Conservation (phyloP, 2,329 filamentous ascomycete species). For the Lizonia empirigonia region DNA sequence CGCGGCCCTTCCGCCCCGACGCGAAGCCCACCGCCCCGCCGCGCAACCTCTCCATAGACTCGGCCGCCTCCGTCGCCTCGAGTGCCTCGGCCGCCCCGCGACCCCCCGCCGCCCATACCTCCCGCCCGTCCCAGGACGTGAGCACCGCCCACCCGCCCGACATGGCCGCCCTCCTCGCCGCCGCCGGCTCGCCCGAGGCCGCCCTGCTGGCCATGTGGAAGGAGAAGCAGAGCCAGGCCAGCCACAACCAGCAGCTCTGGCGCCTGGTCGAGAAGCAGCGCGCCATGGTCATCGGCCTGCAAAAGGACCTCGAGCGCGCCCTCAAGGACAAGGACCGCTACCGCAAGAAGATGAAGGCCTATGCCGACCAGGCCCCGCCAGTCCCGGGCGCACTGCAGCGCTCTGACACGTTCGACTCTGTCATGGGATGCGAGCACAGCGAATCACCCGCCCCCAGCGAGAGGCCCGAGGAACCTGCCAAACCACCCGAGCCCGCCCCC, state of each 20-base stretch:
- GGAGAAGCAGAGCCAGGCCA: slow-evolving; percentile 86
- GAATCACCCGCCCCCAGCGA: slow-evolving; percentile 47
- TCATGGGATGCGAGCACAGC: slow-evolving; percentile 45
- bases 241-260: slow-evolving; percentile 94
- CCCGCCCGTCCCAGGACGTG: slow-evolving; percentile 61
- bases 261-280: slow-evolving; percentile 94
- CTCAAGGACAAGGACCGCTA: slow-evolving; percentile 96
- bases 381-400: slow-evolving; percentile 42
- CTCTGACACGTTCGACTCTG: slow-evolving; percentile 42
- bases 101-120: slow-evolving; percentile 60
- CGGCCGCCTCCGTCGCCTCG: slow-evolving; percentile 70
- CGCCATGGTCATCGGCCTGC: slow-evolving; percentile 88
- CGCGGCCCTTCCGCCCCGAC: slow-evolving; percentile 44
- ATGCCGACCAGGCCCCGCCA: slow-evolving; percentile 56
- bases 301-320: slow-evolving; percentile 89
- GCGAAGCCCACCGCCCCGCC: slow-evolving; percentile 50
- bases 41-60: slow-evolving; percentile 89
- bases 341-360: slow-evolving; percentile 85
- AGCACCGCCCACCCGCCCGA: slow-evolving; percentile 68
- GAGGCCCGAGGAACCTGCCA: slow-evolving; percentile 35
- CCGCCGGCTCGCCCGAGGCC: slow-evolving; percentile 86
- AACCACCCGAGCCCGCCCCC: slow-evolving; percentile 21
- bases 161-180: slow-evolving; percentile 76
- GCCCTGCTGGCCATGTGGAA: slow-evolving; percentile 87
- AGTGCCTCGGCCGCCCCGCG: slow-evolving; percentile 52